These are phyloP conservation scores for Silybum marianum DNA, from an alignment of 129 eudicot species.

Conservation along the genomic window DNA sequence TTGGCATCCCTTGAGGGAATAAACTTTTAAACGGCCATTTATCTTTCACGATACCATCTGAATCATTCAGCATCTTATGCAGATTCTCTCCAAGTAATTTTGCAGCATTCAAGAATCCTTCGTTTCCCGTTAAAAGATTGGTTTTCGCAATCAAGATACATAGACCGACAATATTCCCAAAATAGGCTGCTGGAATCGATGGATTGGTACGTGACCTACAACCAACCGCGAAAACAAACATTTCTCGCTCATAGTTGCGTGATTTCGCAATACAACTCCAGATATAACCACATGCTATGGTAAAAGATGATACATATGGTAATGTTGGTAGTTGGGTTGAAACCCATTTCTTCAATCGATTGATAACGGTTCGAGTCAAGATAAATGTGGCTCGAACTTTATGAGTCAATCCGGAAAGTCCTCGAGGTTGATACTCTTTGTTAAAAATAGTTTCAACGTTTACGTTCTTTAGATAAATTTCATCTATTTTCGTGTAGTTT, in stretches of 20 bases:
- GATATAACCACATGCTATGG: constrained; percentile 22
- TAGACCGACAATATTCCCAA: not conserved
- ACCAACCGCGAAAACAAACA: not conserved
- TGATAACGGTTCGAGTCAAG: not conserved
- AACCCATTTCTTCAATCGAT: constrained; percentile 29
- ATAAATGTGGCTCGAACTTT: constrained; percentile 35
- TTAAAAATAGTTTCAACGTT: not conserved
- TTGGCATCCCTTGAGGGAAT: not conserved
- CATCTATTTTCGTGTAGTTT: constrained; percentile 1
- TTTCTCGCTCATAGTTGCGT: not conserved
- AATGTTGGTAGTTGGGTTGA: not conserved
- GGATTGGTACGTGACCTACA: constrained; percentile 4
- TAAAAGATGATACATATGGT: constrained; percentile 33
- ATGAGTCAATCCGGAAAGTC: not conserved
- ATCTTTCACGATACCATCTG: not conserved
- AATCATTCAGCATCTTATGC: not conserved
- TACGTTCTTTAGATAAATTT: not conserved
- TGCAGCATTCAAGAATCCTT: constrained; percentile 14
- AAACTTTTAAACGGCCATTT: not conserved
- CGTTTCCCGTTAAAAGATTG: constrained; percentile 1
- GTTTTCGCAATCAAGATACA: not conserved
- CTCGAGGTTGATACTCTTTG: not conserved
- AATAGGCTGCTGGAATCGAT: not conserved
- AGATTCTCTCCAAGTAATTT: not conserved
- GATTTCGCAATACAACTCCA: constrained; percentile 35